Evolutionary conservation across 1,284 basidiomycete genomes (phyloP).

Genomic region (Salmacisia buchloeana): DNA sequence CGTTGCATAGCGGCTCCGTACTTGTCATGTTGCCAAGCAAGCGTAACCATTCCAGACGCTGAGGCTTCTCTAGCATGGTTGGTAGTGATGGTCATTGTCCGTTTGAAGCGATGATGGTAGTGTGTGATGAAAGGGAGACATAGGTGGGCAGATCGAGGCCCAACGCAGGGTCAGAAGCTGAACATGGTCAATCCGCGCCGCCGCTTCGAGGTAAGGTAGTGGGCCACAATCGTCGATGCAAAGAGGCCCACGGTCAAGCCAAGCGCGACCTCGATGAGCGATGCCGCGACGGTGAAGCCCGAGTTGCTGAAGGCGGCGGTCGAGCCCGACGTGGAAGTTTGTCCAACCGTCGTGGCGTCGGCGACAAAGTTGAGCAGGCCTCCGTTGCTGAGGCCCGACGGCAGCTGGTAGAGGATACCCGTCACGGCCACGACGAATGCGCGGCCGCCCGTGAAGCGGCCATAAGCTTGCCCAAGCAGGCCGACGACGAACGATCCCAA

Average conservation of each 20-base stretch:
- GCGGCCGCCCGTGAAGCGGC: constrained; percentile 70
- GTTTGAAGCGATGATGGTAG: too few species aligned
- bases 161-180: constrained; percentile 8
- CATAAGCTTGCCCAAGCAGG: constrained; percentile 74
- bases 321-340: constrained; percentile 14
- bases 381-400: constrained; percentile 74
- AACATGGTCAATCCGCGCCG: constrained; percentile 2
- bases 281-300: constrained; percentile 26
- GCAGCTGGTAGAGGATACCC: constrained; percentile 79
- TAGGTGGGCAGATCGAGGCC: too few species aligned
- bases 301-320: constrained; percentile 24
- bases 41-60: too few species aligned
- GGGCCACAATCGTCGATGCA: constrained; percentile 39
- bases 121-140: too few species aligned
- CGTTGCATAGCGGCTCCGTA: too few species aligned
- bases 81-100: too few species aligned
- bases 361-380: constrained; percentile 69
- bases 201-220: constrained; percentile 27
- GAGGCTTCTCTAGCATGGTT: too few species aligned
- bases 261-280: constrained; percentile 43
- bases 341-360: constrained; percentile 9
- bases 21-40: too few species aligned
- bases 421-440: constrained; percentile 62
- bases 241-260: constrained; percentile 49
- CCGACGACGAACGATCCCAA: constrained; percentile 74